These are phyloP conservation scores for Gracilaria domingensis DNA, from an alignment of 23 red algal species.

Conservation along the genomic window DNA sequence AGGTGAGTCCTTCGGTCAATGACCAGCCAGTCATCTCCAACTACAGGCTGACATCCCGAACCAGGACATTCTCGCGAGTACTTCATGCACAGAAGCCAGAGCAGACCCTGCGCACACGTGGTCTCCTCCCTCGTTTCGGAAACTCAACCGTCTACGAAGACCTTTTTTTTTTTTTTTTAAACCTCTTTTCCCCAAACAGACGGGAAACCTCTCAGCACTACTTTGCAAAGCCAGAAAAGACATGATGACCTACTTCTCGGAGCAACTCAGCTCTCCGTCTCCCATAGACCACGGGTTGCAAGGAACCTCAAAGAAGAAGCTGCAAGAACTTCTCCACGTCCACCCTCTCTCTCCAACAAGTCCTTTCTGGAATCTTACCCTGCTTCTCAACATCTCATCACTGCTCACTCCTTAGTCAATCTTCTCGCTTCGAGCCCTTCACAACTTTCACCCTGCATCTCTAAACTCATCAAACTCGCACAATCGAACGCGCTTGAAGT, in stretches of 20 bases:
- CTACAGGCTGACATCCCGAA: background rate
- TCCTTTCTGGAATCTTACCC: background rate
- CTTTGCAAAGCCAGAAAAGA: background rate
- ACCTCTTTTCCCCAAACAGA: background rate
- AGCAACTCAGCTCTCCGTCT: background rate
- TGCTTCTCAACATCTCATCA: slow-evolving; percentile 1
- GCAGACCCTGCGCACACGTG: background rate
- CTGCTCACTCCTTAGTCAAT: slow-evolving; percentile 30
- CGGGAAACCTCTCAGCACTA: background rate
- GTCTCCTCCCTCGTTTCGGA: background rate
- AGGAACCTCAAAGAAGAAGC: background rate
- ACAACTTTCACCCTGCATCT: slow-evolving; percentile 12
- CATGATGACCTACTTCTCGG: background rate
- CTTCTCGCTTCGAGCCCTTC: slow-evolving; percentile 7
- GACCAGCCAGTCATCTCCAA: background rate
- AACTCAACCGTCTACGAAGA: slow-evolving; percentile 5
- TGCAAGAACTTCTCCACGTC: background rate
- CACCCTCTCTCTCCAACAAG: background rate
- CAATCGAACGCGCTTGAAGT: slow-evolving; percentile 3
- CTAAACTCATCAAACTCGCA: slow-evolving; percentile 19
- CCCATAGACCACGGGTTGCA: background rate
- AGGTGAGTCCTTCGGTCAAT: background rate
- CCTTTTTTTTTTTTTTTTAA: too few relatives aligned
- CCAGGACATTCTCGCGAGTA: background rate
- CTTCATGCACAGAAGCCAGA: background rate